A percentile compares a stretch with the other conserved stretches of the same genome.
phyloP scores from a whole-genome alignment of 805 yeast genomes.

The Candida jianshihensis region DNA sequence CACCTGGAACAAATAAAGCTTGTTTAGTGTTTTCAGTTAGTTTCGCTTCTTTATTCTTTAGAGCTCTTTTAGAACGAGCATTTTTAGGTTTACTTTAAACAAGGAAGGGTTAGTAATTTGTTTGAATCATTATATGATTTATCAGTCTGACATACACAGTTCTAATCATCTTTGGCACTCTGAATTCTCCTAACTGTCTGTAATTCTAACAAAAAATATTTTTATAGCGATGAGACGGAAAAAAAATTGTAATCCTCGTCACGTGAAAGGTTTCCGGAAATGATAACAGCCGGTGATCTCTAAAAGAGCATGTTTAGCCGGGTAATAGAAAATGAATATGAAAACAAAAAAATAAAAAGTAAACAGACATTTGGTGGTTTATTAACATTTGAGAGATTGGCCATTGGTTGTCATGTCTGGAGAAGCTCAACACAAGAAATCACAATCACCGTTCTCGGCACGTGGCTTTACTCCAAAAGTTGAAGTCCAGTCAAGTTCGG shows the following conservation, averaged over 20 bases:
- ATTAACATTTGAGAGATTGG: too few species aligned
- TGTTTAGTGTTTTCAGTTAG: conserved; percentile 82
- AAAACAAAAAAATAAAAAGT: too few species aligned
- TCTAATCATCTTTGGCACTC: conserved; percentile 27
- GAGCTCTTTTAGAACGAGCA: conserved; percentile 91
- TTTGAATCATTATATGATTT: too few species aligned
- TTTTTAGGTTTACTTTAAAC: conserved; percentile 70
- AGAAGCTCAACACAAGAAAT: background rate
- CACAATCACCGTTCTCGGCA: background rate
- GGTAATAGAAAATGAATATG: too few species aligned
- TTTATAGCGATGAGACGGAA: conserved; percentile 2
- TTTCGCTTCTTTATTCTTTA: conserved; percentile 84
- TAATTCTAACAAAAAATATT: background rate
- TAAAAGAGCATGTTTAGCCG: too few species aligned
- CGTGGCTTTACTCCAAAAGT: background rate
- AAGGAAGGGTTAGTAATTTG: too few species aligned
- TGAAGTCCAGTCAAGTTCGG: background rate
- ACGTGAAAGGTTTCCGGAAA: background rate
- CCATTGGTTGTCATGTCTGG: conserved; percentile 1
- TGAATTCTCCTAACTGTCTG: too few species aligned
- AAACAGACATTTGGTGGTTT: too few species aligned
- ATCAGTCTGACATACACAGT: conserved; percentile 27
- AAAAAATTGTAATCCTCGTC: background rate
- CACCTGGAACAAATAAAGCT: conserved; percentile 89
- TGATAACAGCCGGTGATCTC: too few species aligned